A percentile compares a stretch with the other conserved stretches of the same genome.
These are phyloP conservation scores for Aspergillus cristatus DNA, from an alignment of 495 filamentous ascomycete genomes.

Conservation along the genomic window DNA sequence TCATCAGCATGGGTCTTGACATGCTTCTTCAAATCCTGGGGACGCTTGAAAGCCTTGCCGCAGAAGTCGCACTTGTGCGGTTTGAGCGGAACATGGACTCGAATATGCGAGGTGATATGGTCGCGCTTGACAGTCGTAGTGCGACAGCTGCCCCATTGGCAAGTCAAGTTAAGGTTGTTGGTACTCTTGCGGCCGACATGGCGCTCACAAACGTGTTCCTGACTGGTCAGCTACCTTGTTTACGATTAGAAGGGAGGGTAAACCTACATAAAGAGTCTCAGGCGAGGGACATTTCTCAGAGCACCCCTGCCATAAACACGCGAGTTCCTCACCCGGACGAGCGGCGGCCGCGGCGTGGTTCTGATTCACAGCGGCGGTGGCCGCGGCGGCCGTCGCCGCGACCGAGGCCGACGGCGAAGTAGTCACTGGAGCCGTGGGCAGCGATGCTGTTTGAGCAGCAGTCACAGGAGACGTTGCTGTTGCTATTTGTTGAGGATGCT, in stretches of 20 bases:
- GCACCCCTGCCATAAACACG: constrained; percentile 83
- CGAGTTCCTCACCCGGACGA: constrained; percentile 47
- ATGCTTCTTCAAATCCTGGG: constrained; percentile 98
- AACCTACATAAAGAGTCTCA: constrained; percentile 83
- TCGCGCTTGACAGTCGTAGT: constrained; percentile 98
- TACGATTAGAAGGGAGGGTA: constrained; percentile 3
- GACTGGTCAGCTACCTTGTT: constrained; percentile 7
- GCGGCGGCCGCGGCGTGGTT: constrained; percentile 8
- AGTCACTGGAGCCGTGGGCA: constrained; percentile 12
- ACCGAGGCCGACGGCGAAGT: constrained; percentile 21
- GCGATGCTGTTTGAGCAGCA: too few relatives aligned
- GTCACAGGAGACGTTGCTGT: too few relatives aligned
- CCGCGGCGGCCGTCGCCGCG: constrained; percentile 29
- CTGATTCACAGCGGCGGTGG: constrained; percentile 33
- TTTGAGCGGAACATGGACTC: constrained; percentile 95
- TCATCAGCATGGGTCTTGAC: constrained; percentile 99
- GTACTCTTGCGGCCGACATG: constrained; percentile 98
- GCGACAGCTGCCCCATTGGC: constrained; percentile 92
- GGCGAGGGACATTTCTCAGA: constrained; percentile 69
- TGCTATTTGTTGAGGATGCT: neutral
- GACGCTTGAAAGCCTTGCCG: constrained; percentile 97
- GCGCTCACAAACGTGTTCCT: constrained; percentile 98
- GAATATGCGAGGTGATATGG: constrained; percentile 98
- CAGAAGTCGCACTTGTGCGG: constrained; percentile 99
- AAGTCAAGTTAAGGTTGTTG: constrained; percentile 95